phyloP scores from a whole-genome alignment of 2,329 filamentous ascomycete species.

The Magnaporthiopsis rhizophila region DNA sequence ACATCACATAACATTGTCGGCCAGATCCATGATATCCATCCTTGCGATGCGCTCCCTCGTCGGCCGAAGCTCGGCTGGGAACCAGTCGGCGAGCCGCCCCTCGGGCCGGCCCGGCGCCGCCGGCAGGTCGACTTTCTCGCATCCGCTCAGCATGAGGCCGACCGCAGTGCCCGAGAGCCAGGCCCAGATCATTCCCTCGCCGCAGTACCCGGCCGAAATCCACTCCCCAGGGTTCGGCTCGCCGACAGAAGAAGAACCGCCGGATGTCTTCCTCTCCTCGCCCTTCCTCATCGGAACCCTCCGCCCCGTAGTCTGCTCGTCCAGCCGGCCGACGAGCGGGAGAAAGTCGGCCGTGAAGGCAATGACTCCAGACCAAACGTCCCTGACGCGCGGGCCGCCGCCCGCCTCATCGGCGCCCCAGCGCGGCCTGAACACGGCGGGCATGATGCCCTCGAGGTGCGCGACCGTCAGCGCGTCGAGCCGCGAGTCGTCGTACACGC shows the following conservation, averaged over 20 bases:
- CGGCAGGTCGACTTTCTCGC: no score
- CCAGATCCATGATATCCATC: constrained; percentile 28
- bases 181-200: constrained; percentile 46
- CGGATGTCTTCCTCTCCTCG: no score
- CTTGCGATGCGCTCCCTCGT: constrained; percentile 25
- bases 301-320: constrained; percentile 22
- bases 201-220: constrained; percentile 43
- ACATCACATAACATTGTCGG: constrained; percentile 11
- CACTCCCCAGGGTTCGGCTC: constrained; percentile 31
- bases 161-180: constrained; percentile 43
- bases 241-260: no score
- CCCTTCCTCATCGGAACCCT: background rate
- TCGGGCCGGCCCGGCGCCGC: no score
- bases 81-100: no score
- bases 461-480: constrained; percentile 29
- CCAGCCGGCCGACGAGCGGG: constrained; percentile 41
- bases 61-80: constrained; percentile 20
- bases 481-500: constrained; percentile 36
- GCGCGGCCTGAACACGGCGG: constrained; percentile 29
- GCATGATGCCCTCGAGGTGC: constrained; percentile 33
- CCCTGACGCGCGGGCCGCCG: constrained; percentile 19
- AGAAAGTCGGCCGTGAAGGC: constrained; percentile 35
- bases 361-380: constrained; percentile 42
- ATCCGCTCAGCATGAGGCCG: constrained; percentile 31
- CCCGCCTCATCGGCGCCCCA: constrained; percentile 22